phyloP scores from a whole-genome alignment of 768 basidiomycete genomes.

The Dacryopinax spathularia region DNA sequence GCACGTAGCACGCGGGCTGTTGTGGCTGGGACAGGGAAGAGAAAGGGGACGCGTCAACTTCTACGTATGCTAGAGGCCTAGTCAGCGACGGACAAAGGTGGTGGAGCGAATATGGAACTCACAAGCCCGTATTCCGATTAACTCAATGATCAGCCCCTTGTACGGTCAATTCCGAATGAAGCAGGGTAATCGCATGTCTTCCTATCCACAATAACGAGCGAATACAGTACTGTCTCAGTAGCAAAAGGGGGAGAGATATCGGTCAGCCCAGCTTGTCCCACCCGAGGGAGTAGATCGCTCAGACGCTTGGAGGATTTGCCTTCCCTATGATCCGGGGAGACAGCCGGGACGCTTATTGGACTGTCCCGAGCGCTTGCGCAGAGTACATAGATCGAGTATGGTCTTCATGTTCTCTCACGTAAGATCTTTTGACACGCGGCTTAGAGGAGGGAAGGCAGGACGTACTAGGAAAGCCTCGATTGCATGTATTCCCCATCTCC shows the following conservation, averaged over 20 bases:
- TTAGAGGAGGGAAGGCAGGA: conserved; percentile 2
- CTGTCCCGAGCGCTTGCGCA: conserved; percentile 64
- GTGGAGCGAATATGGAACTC: conserved; percentile 18
- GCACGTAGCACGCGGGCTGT: conserved; percentile 45
- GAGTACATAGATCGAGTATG: conserved; percentile 82
- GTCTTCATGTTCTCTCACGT: conserved; percentile 59
- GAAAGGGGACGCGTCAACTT: conserved; percentile 26
- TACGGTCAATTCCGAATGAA: conserved; percentile 94
- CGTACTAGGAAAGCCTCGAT: conserved; percentile 83
- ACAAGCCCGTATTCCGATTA: conserved; percentile 83
- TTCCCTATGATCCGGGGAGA: conserved; percentile 91
- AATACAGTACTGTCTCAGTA: conserved; percentile 49
- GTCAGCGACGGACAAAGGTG: not conserved
- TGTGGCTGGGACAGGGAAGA: conserved; percentile 9
- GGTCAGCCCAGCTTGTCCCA: not conserved
- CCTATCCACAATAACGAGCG: conserved; percentile 77
- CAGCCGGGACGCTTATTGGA: conserved; percentile 71
- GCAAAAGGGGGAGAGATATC: conserved; percentile 19
- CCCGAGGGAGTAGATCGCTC: not conserved
- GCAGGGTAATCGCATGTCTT: conserved; percentile 88
- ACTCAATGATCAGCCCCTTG: conserved; percentile 87
- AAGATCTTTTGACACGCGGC: not conserved
- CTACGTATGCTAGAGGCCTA: conserved; percentile 25
- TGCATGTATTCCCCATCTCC: conserved; percentile 72
- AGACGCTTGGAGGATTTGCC: conserved; percentile 40